Evolutionary conservation across 805 yeast genomes (phyloP), one percentile per base, ranked within the genome.

Genomic region (Candida orba): DNA sequence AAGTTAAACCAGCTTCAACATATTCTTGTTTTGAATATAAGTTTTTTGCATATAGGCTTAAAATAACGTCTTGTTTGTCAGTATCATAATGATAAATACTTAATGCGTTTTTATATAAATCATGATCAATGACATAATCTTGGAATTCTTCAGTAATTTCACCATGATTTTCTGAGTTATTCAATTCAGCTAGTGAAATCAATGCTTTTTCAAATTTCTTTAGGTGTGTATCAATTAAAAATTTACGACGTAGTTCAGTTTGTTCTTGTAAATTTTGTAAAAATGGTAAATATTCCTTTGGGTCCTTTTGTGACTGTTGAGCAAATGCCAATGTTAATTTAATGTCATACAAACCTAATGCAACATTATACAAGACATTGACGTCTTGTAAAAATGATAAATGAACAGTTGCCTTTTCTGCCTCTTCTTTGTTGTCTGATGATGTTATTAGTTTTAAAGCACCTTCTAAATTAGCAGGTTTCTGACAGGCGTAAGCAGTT

Each of bases 251-350:
- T 43, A 79, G 62, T 6, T 76, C 81, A 1, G 76, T 66, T 61
- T 83, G 85, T 34, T 75, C 76, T 52, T 86, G 83, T 42, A 93
- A 68, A 39, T 79, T 73, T 57, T 88, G 95, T 51, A 93, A 71
- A 63, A 93, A 93, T 41, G 99, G 96, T 41, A 93, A 67, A 54
- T 93, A 93, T 63, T 93, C 99, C 57, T 90, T 88, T 22, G 99
- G 99, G 66, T 93, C 99, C 72, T 84, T 90, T 63, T 91, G 98
- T 0, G 97, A 89, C 57, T 89, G 93, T 60, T 95, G 98, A 0
- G 99, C 99, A 46, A 93, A 81, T 12, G 75, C 72, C 45, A 93
- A 71, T 0, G 98, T 78, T 54, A 91, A 68, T 44, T 81, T 80
- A 35, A 93, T 80, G 59, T 93, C 84, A 57, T 93, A 93, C 18